Evolutionary conservation across 768 basidiomycete genomes (phyloP).

Genomic region (Pulveroboletus sp.): DNA sequence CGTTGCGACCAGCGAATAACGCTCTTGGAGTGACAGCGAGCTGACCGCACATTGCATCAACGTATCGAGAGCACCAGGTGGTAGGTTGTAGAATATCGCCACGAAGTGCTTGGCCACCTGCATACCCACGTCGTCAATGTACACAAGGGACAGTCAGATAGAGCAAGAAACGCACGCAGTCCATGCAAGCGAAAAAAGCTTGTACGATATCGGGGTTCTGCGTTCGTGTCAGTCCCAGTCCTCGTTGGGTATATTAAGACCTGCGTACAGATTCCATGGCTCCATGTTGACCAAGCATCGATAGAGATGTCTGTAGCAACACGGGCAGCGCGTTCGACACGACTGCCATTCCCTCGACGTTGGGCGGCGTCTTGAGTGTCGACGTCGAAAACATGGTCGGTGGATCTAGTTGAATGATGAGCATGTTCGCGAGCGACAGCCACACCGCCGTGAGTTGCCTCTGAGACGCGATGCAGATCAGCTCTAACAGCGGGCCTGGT

Average conservation of each 20-base stretch:
- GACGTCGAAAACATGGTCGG: conserved; percentile 40
- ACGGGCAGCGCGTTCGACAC: conserved; percentile 53
- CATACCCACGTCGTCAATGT: neutral
- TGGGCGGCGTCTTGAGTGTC: conserved; percentile 50
- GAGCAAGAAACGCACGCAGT: conserved; percentile 47
- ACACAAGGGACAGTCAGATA: neutral
- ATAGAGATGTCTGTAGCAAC: conserved; percentile 56
- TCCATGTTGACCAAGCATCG: conserved; percentile 48
- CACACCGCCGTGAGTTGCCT: conserved; percentile 76
- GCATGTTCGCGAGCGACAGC: conserved; percentile 77
- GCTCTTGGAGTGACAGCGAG: conserved; percentile 70
- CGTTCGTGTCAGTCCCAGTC: conserved; percentile 6
- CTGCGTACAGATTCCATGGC: conserved; percentile 66
- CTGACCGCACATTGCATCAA: conserved; percentile 66
- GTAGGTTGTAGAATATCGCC: conserved; percentile 55
- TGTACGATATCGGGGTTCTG: conserved; percentile 93
- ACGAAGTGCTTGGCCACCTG: conserved; percentile 58
- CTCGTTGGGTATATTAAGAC: neutral
- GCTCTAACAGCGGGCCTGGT: conserved; percentile 73
- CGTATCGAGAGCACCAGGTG: conserved; percentile 58
- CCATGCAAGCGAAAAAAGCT: conserved; percentile 81
- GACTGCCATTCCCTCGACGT: conserved; percentile 51
- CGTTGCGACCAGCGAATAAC: conserved; percentile 80
- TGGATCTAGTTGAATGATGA: conserved; percentile 80
- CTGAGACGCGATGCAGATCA: conserved; percentile 70